phyloP scores from a whole-genome alignment of 2,329 filamentous ascomycete genomes.

The Amauroascus niger region DNA sequence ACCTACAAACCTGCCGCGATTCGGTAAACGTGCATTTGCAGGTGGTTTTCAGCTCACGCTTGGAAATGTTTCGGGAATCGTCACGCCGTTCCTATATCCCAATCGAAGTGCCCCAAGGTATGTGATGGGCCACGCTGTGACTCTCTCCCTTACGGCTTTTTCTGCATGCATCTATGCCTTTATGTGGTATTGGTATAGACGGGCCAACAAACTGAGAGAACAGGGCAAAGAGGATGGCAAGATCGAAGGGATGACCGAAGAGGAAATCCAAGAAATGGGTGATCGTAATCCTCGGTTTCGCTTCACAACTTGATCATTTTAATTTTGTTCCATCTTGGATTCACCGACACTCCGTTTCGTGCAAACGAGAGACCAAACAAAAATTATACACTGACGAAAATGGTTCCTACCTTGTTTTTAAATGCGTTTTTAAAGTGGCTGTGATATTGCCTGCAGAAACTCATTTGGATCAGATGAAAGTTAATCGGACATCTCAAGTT shows the following conservation, averaged over 20 bases:
- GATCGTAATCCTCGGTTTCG: conserved; percentile 35
- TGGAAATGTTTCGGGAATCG: conserved; percentile 62
- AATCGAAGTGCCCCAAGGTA: conserved; percentile 48
- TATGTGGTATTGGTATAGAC: conserved; percentile 46
- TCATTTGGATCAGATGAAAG: not conserved
- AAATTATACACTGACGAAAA: too few relatives aligned
- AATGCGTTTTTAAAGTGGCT: too few relatives aligned
- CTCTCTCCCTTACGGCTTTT: conserved; percentile 49
- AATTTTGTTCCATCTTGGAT: not conserved
- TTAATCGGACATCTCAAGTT: not conserved
- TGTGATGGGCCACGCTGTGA: conserved; percentile 52
- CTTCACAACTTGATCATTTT: conserved; percentile 28
- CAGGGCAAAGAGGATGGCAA: conserved; percentile 32
- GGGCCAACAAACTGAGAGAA: conserved; percentile 39
- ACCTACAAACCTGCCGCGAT: conserved; percentile 61
- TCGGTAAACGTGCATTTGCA: conserved; percentile 64
- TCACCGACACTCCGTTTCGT: too few relatives aligned
- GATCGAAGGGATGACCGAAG: conserved; percentile 32
- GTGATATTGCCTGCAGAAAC: not conserved
- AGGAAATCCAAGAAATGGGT: conserved; percentile 37
- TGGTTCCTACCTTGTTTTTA: too few relatives aligned
- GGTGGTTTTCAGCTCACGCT: conserved; percentile 61
- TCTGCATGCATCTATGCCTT: conserved; percentile 45
- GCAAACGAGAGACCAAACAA: too few relatives aligned
- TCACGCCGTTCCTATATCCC: conserved; percentile 53